Conservation (phyloP, 2,329 filamentous ascomycete species). For the Fusarium sulawesiense region DNA sequence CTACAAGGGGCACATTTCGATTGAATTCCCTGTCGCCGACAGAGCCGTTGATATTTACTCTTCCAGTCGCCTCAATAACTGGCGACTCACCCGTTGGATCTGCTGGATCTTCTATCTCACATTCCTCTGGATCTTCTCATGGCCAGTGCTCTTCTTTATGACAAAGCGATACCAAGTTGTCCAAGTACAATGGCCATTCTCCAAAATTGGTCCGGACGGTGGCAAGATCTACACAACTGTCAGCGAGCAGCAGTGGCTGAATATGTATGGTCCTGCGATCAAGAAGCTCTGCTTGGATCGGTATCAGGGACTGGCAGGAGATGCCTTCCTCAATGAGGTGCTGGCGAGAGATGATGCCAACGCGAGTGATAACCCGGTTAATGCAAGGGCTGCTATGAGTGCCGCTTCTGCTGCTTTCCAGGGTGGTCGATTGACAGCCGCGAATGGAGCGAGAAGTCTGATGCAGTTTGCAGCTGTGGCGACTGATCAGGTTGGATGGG, state of each 20-base stretch:
- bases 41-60: slow-evolving; percentile 43
- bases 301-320: slow-evolving; percentile 35
- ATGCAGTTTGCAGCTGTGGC: slow-evolving; percentile 27
- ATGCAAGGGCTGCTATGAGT: slow-evolving; percentile 24
- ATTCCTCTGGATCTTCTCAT: slow-evolving; percentile 41
- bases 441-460: slow-evolving; percentile 15
- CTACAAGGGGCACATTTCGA: slow-evolving; percentile 9
- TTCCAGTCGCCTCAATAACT: slow-evolving; percentile 24
- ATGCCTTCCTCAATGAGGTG: slow-evolving; percentile 31
- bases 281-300: slow-evolving; percentile 36
- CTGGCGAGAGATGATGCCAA: slow-evolving; percentile 17
- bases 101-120: slow-evolving; percentile 40
- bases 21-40: slow-evolving; percentile 20
- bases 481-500: slow-evolving; percentile 38
- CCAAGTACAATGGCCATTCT: slow-evolving; percentile 33
- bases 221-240: too few species aligned
- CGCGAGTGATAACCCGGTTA: not conserved
- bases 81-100: slow-evolving; percentile 37
- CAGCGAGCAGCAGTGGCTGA: slow-evolving; percentile 34
- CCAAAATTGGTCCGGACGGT: too few species aligned
- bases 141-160: slow-evolving; percentile 35
- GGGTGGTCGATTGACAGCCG: slow-evolving; percentile 26
- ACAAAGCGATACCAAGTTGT: slow-evolving; percentile 39
- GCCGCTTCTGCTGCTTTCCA: slow-evolving; percentile 33
- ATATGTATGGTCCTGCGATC: slow-evolving; percentile 29